Percentiles rank a stretch among this genome's conserved stretches.
phyloP scores from a whole-genome alignment of 345 rosid species.

The Ricinus communis region DNA sequence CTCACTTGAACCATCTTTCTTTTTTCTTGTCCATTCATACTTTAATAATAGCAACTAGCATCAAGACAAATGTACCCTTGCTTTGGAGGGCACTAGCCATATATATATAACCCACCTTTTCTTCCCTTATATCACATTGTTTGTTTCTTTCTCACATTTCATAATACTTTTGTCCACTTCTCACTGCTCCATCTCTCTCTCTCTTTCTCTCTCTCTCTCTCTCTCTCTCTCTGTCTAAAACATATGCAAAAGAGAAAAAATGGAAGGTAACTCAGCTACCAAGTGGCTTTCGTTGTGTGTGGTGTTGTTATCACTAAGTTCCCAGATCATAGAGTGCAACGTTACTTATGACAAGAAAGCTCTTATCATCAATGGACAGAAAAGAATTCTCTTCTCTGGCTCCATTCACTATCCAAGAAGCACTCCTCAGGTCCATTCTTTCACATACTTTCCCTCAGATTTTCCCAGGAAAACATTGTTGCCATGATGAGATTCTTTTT shows the following conservation, averaged over 20 bases:
- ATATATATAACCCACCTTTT: background rate
- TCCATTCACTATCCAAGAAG: conserved; percentile 82
- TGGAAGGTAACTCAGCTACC: conserved; percentile 40
- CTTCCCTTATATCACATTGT: conserved; percentile 13
- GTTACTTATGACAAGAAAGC: conserved; percentile 56
- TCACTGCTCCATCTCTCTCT: background rate
- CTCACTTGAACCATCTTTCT: no score
- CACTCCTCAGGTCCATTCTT: conserved; percentile 41
- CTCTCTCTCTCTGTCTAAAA: conserved; percentile 8
- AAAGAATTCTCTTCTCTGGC: conserved; percentile 62
- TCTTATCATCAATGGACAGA: conserved; percentile 51
- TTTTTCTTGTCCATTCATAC: background rate
- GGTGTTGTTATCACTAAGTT: conserved; percentile 21
- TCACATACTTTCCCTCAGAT: background rate
- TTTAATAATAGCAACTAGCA: background rate
- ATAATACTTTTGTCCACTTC: conserved; percentile 5
- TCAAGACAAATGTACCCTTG: background rate
- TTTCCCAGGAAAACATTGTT: conserved; percentile 18
- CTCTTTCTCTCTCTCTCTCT: background rate
- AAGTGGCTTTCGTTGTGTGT: conserved; percentile 28
- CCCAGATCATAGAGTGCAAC: conserved; percentile 27
- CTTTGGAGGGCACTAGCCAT: conserved; percentile 1
- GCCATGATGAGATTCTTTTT: background rate
- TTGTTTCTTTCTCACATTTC: conserved; percentile 20
- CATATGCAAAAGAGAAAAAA: conserved; percentile 6